Base-by-base conservation (phyloP, 768 basidiomycete species). In the Kwoniella newhampshirensis region DNA sequence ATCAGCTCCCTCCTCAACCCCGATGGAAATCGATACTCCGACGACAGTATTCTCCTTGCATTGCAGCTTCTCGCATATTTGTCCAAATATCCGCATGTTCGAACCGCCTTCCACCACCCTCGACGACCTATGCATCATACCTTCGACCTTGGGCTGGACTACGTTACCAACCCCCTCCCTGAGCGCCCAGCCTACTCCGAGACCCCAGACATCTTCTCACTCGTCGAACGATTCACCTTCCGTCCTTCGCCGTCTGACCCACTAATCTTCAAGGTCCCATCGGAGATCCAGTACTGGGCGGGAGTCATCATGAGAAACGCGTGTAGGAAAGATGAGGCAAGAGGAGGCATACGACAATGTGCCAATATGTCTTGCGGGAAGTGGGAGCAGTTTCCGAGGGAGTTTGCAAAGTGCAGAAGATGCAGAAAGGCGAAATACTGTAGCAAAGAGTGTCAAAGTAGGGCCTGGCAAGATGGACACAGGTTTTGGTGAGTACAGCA, bases 271-370 rank as follows among this genome's bases (percentile, higher is more conserved):
- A 84, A 84, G 23, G 81, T 84, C 45, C 91, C 92, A 0, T 80
- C 82, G 9, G 94, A 98, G 75, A 94, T 99, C 21, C 91, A 96
- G 77, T 96, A 97, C 68, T 98, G 96, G 96, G 96, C 94, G 0
- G 91, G 92, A 2, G 94, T 97, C n/a, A 96, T 98, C 70, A 99
- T 98, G 96, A 83, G 96, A 50, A 99, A 99, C 75, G 96, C 96
- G 12, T 99, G 96, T 78, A 81, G 94, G 73, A 98, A 99, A 79
- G 96, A 98, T 67, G 94, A 98, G 62, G 85, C 82, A 46, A 79
- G 86, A 32, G 92, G 92, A 50, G 96, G 96, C 11, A 92, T 97
- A 60, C 78, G 96, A 54, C 96, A 98, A 76, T 99, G 96, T 80
- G 96, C 96, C 0, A 96, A 96, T 73, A 97, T 98, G 93, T 82